These are phyloP conservation scores for Solanum pimpinellifolium DNA, from an alignment of 257 asterid species.

Conservation along the genomic window DNA sequence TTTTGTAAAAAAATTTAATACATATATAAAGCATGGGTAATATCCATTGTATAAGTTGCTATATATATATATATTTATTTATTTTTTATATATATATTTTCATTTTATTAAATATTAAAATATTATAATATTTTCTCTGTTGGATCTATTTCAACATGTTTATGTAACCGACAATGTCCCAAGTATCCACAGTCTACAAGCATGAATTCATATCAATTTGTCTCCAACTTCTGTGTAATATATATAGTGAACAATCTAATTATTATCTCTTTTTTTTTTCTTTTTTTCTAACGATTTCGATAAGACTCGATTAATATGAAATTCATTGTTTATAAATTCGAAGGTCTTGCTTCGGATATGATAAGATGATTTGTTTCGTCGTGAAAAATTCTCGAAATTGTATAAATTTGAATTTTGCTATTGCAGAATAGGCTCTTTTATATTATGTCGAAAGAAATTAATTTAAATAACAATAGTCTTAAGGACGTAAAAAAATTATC, in stretches of 20 bases:
- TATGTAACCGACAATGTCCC: background rate
- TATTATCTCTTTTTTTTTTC: background rate
- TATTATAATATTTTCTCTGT: background rate
- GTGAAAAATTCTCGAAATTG: no score
- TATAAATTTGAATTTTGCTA: no score
- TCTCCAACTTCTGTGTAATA: background rate
- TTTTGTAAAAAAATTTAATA: background rate
- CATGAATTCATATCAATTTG: background rate
- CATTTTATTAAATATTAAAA: background rate
- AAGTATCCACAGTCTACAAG: background rate
- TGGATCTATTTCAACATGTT: background rate
- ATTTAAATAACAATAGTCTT: background rate
- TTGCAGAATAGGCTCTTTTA: no score
- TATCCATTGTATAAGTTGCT: no score
- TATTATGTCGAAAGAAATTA: no score
- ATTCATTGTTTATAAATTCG: no score
- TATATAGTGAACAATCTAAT: background rate
- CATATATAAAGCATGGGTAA: background rate
- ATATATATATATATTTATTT: no score
- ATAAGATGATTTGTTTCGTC: background rate
- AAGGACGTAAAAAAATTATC: background rate
- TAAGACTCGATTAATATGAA: background rate
- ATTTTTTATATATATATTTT: background rate
- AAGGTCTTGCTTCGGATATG: no score
- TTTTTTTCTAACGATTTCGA: background rate